Evolutionary conservation across 2,329 filamentous ascomycete genomes (phyloP).

Genomic region (Xylariomycetidae sp.): DNA sequence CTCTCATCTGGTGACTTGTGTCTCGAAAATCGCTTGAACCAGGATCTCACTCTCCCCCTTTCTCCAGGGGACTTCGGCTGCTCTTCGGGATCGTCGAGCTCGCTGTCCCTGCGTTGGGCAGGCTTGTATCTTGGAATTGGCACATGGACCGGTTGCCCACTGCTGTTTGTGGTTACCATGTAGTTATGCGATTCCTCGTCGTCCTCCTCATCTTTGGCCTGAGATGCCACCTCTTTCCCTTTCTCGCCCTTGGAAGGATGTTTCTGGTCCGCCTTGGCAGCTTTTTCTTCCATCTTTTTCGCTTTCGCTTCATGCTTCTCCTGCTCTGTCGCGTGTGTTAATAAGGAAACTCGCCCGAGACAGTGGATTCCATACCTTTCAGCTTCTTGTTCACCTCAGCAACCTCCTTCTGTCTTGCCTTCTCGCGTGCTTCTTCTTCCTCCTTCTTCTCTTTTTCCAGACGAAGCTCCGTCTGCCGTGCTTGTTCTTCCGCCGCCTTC

Average conservation of each 20-base stretch:
- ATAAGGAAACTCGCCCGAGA: conserved; percentile 2
- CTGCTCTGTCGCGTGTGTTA: conserved; percentile 32
- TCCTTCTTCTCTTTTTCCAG: conserved; percentile 60
- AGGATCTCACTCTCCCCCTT: conserved; percentile 40
- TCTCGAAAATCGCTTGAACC: conserved; percentile 49
- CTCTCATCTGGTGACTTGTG: conserved; percentile 34
- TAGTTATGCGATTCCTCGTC: too few species aligned
- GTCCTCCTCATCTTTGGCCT: too few species aligned
- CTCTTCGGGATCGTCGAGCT: conserved; percentile 10
- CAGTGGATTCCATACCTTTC: conserved; percentile 45
- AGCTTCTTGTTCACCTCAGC: conserved; percentile 48
- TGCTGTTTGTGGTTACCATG: conserved; percentile 12
- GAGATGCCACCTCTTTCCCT: conserved; percentile 21
- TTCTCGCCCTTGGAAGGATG: conserved; percentile 45
- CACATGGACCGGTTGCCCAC: conserved; percentile 18
- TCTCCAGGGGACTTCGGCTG: conserved; percentile 23
- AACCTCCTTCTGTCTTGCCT: conserved; percentile 45
- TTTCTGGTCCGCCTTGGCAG: conserved; percentile 48
- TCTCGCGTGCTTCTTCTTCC: conserved; percentile 47
- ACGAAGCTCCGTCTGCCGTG: conserved; percentile 56
- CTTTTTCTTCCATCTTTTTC: conserved; percentile 45
- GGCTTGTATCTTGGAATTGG: conserved; percentile 8
- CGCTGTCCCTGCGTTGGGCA: conserved; percentile 6
- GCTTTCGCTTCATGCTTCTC: conserved; percentile 38
- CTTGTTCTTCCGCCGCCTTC: conserved; percentile 66